Evolutionary conservation across 2,329 filamentous ascomycete species (phyloP), one percentile per base, ranked within the genome.

Genomic region (Cladophialophora carrionii): DNA sequence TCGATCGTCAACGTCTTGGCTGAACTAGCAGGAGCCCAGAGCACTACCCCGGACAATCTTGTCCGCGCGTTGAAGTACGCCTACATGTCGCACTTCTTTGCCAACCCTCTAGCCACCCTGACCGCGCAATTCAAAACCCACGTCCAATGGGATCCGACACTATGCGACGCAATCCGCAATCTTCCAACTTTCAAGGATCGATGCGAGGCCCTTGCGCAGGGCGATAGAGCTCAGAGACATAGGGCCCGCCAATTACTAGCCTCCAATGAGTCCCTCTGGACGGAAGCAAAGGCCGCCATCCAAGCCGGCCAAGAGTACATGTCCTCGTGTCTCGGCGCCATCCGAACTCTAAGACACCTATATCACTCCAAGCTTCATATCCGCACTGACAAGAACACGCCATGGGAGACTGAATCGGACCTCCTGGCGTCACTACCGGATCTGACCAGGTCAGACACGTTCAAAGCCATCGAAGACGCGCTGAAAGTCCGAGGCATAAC

Each of bases 11-110:
- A 75, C 22, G 77, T 80, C 57, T 76, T 86, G 32, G 76, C 87
- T 51, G 83, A 87, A 62, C 80, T 82, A 58, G 84, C 87, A 54
- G 81, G 79, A 66, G 84, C 88, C 70, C 83, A 85, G 70, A 82
- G 87, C n/a, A 84, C 86, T 66, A 87, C 83, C 51, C 80, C 83
- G 0, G 82, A 85, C 63, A 80, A 81, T 14, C 84, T 88, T 67
- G 78, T 79, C 58, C 80, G 82, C 63, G 79, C 80, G 53, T 73
- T 86, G 14, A 83, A 86, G 78, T 88, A 88, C 74, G 81, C 83
- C 1, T 86, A 85, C 71, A 87, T 88, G 86, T 84, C 84, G 8
- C 84, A 86, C 69, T 87, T 85, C 72, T 88, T 86, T 68, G 85
- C 85, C 29, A 88, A 87, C 71, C 80, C 83, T 6, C 74, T 87